phyloP scores from a whole-genome alignment of 1,139 yeast species.

The Tardiomyces digboiensis region DNA sequence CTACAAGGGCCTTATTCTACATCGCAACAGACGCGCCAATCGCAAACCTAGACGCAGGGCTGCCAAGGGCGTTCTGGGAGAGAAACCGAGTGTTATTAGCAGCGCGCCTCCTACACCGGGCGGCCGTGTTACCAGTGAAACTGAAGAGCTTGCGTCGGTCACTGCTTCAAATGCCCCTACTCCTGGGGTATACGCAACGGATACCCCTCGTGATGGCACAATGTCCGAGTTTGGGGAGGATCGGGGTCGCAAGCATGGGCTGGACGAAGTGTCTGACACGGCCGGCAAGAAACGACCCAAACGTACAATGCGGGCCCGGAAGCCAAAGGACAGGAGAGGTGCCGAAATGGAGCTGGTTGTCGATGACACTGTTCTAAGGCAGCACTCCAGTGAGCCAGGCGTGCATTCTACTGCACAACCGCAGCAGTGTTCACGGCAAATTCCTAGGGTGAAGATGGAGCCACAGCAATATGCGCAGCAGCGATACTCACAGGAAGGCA shows the following conservation, averaged over 20 bases:
- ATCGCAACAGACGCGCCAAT: conserved; percentile 39
- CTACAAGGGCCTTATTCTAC: conserved; percentile 63
- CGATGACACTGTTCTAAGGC: background rate
- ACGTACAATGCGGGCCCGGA: background rate
- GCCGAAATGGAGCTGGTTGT: conserved; percentile 10
- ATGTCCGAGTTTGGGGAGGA: conserved; percentile 1
- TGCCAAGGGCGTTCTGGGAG: conserved; percentile 10
- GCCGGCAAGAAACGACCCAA: background rate
- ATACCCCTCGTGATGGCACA: too few species aligned
- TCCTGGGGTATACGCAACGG: conserved; percentile 13
- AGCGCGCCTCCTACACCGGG: conserved; percentile 7
- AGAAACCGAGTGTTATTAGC: conserved; percentile 4
- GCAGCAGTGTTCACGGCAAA: too few species aligned
- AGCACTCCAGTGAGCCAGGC: too few species aligned
- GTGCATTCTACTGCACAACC: too few species aligned
- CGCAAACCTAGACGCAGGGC: conserved; percentile 23
- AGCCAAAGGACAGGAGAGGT: background rate
- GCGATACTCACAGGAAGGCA: too few species aligned
- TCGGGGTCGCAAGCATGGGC: background rate
- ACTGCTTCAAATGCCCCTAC: conserved; percentile 13
- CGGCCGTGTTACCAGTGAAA: conserved; percentile 9
- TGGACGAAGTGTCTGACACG: background rate
- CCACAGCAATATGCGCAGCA: too few species aligned
- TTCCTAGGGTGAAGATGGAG: too few species aligned
- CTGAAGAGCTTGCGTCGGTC: conserved; percentile 6